Conservation (phyloP, 2,329 filamentous ascomycete species). For the Aspergillus texensis region DNA sequence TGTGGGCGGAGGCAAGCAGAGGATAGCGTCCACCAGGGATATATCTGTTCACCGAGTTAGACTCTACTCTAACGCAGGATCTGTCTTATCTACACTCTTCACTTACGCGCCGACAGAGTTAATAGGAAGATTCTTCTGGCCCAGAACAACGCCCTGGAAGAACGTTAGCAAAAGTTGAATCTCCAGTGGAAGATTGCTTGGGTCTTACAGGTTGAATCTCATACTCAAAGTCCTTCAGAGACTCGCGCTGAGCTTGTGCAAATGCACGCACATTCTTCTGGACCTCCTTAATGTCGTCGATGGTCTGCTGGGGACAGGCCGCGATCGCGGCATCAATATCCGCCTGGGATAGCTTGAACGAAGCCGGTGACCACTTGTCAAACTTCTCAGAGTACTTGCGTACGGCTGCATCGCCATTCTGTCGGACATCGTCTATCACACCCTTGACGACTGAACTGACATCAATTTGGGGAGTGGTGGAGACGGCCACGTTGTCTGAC, state of each 20-base stretch:
- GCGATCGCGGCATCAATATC: background rate
- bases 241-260: background rate
- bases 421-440: slow-evolving; percentile 53
- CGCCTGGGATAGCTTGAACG: slow-evolving; percentile 51
- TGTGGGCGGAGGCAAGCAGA: background rate
- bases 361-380: slow-evolving; percentile 55
- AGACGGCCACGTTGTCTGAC: background rate
- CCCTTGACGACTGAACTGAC: slow-evolving; percentile 45
- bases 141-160: background rate
- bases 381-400: slow-evolving; percentile 56
- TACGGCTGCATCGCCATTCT: slow-evolving; percentile 53
- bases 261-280: background rate
- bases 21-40: background rate
- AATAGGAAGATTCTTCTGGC: background rate
- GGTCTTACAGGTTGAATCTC: background rate
- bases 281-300: background rate
- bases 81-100: background rate
- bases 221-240: background rate
- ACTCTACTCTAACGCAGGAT: background rate
- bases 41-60: background rate
- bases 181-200: background rate
- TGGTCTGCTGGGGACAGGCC: background rate
- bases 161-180: background rate
- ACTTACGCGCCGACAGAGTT: background rate
- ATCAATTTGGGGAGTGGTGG: background rate